Percentiles rank a stretch among this genome's conserved stretches.
phyloP scores from a whole-genome alignment of 805 yeast species.

The Wickerhamomyces xylosicus region DNA sequence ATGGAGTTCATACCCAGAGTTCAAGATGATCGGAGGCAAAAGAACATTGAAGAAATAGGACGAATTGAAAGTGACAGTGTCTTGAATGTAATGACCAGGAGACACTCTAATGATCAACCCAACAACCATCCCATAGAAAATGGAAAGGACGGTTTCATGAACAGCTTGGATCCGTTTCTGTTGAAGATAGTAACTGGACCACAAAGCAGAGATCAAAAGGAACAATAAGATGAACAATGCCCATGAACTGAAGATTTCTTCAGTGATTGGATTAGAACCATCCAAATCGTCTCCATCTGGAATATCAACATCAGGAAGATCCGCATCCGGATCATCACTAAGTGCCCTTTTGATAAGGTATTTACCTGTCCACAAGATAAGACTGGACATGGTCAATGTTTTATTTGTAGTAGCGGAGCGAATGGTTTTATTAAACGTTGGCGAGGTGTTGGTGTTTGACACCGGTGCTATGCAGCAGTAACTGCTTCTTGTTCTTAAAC shows the following conservation, averaged over 20 bases:
- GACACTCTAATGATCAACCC: slow-evolving; percentile 83
- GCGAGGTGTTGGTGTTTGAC: too few relatives aligned
- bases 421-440: too few relatives aligned
- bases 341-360: slow-evolving; percentile 17
- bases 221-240: slow-evolving; percentile 82
- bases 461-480: too few relatives aligned
- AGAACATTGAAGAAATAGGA: slow-evolving; percentile 89
- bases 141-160: slow-evolving; percentile 96
- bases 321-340: slow-evolving; percentile 16
- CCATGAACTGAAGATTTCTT: slow-evolving; percentile 96
- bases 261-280: slow-evolving; percentile 74
- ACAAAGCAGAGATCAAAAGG: slow-evolving; percentile 75
- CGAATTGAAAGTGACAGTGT: slow-evolving; percentile 90
- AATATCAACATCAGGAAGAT: slow-evolving; percentile 26
- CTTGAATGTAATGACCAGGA: slow-evolving; percentile 97
- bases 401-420: too few relatives aligned
- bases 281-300: slow-evolving; percentile 44
- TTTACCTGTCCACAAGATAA: slow-evolving; percentile 14
- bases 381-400: slow-evolving; percentile 12
- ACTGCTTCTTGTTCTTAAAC: too few relatives aligned
- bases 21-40: slow-evolving; percentile 91
- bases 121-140: slow-evolving; percentile 93
- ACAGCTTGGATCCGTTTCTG: slow-evolving; percentile 86
- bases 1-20: slow-evolving; percentile 93
- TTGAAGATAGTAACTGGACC: slow-evolving; percentile 92